These are phyloP conservation scores for Millerozyma acaciae DNA, from an alignment of 805 yeast genomes.

Conservation along the genomic window DNA sequence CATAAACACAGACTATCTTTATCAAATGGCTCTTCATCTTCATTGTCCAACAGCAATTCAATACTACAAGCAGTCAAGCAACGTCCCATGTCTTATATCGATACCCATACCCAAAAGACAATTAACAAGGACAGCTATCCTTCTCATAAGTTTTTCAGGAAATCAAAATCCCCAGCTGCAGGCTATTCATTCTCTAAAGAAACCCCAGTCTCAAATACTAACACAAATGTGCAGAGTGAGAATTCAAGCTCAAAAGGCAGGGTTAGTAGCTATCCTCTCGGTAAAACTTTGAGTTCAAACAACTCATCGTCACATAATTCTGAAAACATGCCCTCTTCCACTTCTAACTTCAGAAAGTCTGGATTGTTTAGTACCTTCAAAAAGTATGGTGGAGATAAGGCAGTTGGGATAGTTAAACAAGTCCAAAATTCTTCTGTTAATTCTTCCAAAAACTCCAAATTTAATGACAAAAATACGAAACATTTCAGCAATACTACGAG, in stretches of 20 bases:
- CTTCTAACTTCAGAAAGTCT: too few species aligned
- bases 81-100: conserved; percentile 38
- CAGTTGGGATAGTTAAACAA: conserved; percentile 34
- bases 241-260: too few species aligned
- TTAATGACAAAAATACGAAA: background rate
- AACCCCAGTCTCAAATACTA: too few species aligned
- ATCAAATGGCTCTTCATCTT: conserved; percentile 15
- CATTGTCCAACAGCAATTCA: conserved; percentile 4
- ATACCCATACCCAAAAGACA: conserved; percentile 21
- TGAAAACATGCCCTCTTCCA: conserved; percentile 2
- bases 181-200: conserved; percentile 40
- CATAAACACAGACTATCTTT: conserved; percentile 19
- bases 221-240: too few species aligned
- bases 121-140: conserved; percentile 16
- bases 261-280: too few species aligned
- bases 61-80: conserved; percentile 16
- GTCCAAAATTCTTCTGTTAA: conserved; percentile 15
- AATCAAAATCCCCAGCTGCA: conserved; percentile 61
- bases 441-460: conserved; percentile 3
- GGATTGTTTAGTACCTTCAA: conserved; percentile 39
- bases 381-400: conserved; percentile 38
- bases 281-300: too few species aligned
- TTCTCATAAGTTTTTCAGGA: conserved; percentile 49
- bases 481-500: background rate
- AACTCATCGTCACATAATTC: too few species aligned